Evolutionary conservation across 371 early-diverging fungal genomes (phyloP).

Genomic region (Saksenaea oblongispora): DNA sequence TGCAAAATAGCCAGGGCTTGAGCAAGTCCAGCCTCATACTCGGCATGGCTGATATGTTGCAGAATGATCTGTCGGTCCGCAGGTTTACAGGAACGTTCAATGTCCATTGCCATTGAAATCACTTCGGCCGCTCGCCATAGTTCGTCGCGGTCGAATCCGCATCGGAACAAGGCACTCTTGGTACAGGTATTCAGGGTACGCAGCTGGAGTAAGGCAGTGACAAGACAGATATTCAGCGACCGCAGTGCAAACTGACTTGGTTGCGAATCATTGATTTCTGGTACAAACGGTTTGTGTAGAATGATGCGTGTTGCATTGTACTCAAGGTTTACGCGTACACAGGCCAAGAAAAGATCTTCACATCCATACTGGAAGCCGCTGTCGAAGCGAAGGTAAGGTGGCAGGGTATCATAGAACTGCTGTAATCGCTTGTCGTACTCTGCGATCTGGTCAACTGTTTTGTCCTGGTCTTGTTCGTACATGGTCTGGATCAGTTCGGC

Average conservation of each 20-base stretch:
- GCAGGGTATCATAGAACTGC: conserved; percentile 20
- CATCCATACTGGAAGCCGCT: conserved; percentile 38
- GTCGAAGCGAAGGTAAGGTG: conserved; percentile 29
- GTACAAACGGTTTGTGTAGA: conserved; percentile 39
- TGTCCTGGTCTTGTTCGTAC: conserved; percentile 23
- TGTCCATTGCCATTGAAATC: conserved; percentile 31
- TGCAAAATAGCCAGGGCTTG: conserved; percentile 20
- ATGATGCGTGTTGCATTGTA: conserved; percentile 44
- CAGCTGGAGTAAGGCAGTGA: conserved; percentile 26
- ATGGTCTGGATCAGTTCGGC: conserved; percentile 24
- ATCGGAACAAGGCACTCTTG: conserved; percentile 22
- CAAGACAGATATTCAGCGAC: conserved; percentile 35
- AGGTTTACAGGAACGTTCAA: conserved; percentile 17
- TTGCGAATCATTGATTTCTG: conserved; percentile 24
- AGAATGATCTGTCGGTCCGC: conserved; percentile 19
- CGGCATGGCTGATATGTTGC: conserved; percentile 17
- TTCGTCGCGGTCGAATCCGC: conserved; percentile 43
- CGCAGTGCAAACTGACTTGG: conserved; percentile 24
- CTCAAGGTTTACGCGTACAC: conserved; percentile 36
- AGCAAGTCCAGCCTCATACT: conserved; percentile 19
- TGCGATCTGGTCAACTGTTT: conserved; percentile 23
- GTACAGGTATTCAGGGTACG: conserved; percentile 30
- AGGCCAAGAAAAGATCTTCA: conserved; percentile 31
- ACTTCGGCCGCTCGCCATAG: conserved; percentile 39
- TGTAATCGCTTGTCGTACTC: conserved; percentile 24